Evolutionary conservation across 2,329 filamentous ascomycete genomes (phyloP).

Genomic region (Chalara sp.): DNA sequence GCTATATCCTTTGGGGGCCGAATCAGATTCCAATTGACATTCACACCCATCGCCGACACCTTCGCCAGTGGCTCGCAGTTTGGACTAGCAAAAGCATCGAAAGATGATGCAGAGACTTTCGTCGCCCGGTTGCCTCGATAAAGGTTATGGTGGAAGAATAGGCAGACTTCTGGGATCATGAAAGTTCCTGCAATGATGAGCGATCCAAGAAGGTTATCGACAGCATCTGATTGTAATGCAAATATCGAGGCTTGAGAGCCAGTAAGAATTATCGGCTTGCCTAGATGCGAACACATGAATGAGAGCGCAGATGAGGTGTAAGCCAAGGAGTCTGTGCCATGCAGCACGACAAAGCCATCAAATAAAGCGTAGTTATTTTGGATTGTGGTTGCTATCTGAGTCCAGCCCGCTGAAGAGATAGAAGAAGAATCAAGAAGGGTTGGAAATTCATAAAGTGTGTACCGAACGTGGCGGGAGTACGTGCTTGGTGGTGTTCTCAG

Average conservation of each 20-base stretch:
- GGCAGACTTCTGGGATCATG: slow-evolving; percentile 67
- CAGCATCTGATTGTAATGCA: slow-evolving; percentile 64
- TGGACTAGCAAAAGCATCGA: slow-evolving; percentile 62
- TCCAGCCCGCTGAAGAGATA: slow-evolving; percentile 66
- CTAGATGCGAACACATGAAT: slow-evolving; percentile 67
- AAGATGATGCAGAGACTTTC: slow-evolving; percentile 63
- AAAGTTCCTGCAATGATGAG: slow-evolving; percentile 67
- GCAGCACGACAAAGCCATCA: slow-evolving; percentile 66
- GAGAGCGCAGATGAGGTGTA: slow-evolving; percentile 66
- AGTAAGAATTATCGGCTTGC: slow-evolving; percentile 65
- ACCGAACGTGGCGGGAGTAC: slow-evolving; percentile 59
- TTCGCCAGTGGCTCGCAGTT: slow-evolving; percentile 59
- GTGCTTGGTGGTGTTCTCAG: slow-evolving; percentile 54
- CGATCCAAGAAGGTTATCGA: slow-evolving; percentile 64
- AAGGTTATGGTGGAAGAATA: slow-evolving; percentile 67
- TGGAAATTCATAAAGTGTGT: slow-evolving; percentile 63
- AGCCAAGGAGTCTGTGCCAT: slow-evolving; percentile 63
- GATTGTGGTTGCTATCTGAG: slow-evolving; percentile 53
- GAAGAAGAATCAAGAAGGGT: slow-evolving; percentile 64
- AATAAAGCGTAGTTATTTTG: slow-evolving; percentile 61
- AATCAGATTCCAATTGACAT: slow-evolving; percentile 58
- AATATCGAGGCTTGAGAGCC: slow-evolving; percentile 61
- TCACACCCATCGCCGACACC: slow-evolving; percentile 52
- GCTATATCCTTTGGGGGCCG: slow-evolving; percentile 49
- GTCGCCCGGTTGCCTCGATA: slow-evolving; percentile 64